Conservation (phyloP, 495 filamentous ascomycete genomes). For the Neurospora africana region DNA sequence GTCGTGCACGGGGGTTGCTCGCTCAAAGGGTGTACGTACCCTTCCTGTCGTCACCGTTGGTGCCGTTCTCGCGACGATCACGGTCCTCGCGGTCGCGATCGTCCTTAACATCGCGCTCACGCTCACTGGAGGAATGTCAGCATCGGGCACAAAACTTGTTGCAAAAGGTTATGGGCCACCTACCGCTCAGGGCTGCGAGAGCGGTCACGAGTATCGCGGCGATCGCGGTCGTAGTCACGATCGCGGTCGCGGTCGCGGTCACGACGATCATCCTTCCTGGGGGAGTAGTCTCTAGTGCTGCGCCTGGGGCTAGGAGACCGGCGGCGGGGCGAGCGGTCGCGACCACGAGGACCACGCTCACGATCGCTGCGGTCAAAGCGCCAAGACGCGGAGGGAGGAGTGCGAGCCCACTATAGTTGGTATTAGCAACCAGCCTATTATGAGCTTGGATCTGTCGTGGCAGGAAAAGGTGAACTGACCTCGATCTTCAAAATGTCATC, state of each 20-base stretch:
- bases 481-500: constrained; percentile 98
- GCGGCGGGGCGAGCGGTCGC: constrained; percentile 45
- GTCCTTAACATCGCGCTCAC: constrained; percentile 42
- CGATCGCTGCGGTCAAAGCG: constrained; percentile 62
- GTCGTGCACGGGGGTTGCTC: constrained; percentile 1
- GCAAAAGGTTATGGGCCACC: constrained; percentile 24
- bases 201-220: constrained; percentile 60
- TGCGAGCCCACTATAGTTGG: constrained; percentile 78
- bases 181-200: constrained; percentile 66
- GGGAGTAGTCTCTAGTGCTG: constrained; percentile 73
- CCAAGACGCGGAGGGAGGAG: constrained; percentile 96
- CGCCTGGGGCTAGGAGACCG: constrained; percentile 78
- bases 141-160: constrained; percentile 1
- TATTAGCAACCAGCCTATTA: constrained; percentile 10
- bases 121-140: constrained; percentile 27
- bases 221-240: constrained; percentile 67
- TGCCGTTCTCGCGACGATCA: constrained; percentile 52
- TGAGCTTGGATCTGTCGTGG: background rate
- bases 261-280: constrained; percentile 81
- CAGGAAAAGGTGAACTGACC: constrained; percentile 40
- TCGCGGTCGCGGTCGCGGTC: constrained; percentile 75
- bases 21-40: constrained; percentile 41
- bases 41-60: constrained; percentile 81
- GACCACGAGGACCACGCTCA: constrained; percentile 6
- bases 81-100: constrained; percentile 49